Base-by-base conservation (phyloP, 257 asterid genomes). In the Solanum bulbocastanum region DNA sequence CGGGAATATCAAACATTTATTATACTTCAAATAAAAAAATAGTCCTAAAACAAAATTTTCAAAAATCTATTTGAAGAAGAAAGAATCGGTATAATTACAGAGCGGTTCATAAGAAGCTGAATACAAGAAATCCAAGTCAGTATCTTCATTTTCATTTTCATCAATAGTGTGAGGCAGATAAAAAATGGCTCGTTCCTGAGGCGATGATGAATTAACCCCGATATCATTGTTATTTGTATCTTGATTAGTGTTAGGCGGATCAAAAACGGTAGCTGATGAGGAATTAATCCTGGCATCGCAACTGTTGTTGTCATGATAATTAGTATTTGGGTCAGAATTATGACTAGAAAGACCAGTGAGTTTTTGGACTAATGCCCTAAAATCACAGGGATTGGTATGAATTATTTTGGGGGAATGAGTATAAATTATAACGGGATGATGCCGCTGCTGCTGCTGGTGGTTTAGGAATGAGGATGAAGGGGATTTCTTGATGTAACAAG, bases 301-400 rank as follows among this genome's bases (percentile, higher is more conserved):
- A 79, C 84, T 79, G 39, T 16, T 44, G 25, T 78, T 65, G 13
- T 39, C 68, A 0, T 36, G 46, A 20, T 84, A 11, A 39, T 65
- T 62, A 22, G 35, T 66, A 66, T 14, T 27, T 69, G 68, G 30
- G 7, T 36, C 16, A 6, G 65, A 18, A 71, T 72, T 14, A 42
- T 20, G 52, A 68, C 44, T 33, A 1, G 90, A 75, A 60, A 75
- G 71, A 3, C 93, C 93, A 37, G 93, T 91, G 87, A 91, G 93
- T 75, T 88, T 91, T 78, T 91, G 93, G 4, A 91, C 92, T 52
- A 91, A 60, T 11, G 92, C 89, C 92, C 86, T 90, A 88, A 91
- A 91, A 84, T 90, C 93, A 8, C 62, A 35, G 15, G 93, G 90
- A 22, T 87, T 37, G 0, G 93, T 88, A 56, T 84, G 93, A 22